Percentiles rank a stretch among this genome's conserved stretches.
Conservation (phyloP, 2,329 filamentous ascomycete species). For the Macrophomina tecta region DNA sequence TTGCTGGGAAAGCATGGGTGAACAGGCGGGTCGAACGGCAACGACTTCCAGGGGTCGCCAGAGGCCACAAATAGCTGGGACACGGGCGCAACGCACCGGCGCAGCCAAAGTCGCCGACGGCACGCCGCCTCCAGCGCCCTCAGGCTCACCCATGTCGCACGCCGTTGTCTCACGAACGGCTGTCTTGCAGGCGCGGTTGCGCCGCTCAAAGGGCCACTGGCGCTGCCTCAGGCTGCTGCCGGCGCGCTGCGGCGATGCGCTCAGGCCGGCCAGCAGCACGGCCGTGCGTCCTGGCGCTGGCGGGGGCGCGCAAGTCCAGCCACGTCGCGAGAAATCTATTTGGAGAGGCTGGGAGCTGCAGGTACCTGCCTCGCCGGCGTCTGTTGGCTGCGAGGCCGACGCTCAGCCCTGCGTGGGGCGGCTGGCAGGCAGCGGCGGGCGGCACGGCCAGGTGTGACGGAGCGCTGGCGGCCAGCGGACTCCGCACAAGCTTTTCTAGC, state of each 20-base stretch:
- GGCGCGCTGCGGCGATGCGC: neutral
- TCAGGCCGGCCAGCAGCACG: neutral
- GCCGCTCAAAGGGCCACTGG: neutral
- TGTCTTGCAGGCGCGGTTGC: neutral
- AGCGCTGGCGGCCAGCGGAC: slow-evolving; percentile 7
- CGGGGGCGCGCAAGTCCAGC: neutral
- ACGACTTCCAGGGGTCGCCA: neutral
- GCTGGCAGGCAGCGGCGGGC: slow-evolving; percentile 12
- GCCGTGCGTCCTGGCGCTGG: no score
- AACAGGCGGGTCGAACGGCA: neutral
- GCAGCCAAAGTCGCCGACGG: neutral
- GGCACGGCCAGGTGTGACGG: slow-evolving; percentile 11
- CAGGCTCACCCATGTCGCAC: slow-evolving; percentile 1
- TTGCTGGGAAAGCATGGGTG: neutral
- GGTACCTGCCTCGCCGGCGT: neutral
- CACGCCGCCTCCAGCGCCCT: neutral
- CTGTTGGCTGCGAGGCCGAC: slow-evolving; percentile 1
- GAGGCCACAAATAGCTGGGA: neutral
- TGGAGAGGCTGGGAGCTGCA: slow-evolving; percentile 22
- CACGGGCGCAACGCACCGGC: neutral
- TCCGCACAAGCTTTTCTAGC: slow-evolving; percentile 23
- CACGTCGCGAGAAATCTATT: slow-evolving; percentile 13
- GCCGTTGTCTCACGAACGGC: slow-evolving; percentile 4
- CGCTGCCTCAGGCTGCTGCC: neutral
- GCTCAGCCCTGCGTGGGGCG: slow-evolving; percentile 19